A percentile compares a stretch with the other conserved stretches of the same genome.
phyloP scores from a whole-genome alignment of 345 rosid genomes.

The Linum usitatissimum region DNA sequence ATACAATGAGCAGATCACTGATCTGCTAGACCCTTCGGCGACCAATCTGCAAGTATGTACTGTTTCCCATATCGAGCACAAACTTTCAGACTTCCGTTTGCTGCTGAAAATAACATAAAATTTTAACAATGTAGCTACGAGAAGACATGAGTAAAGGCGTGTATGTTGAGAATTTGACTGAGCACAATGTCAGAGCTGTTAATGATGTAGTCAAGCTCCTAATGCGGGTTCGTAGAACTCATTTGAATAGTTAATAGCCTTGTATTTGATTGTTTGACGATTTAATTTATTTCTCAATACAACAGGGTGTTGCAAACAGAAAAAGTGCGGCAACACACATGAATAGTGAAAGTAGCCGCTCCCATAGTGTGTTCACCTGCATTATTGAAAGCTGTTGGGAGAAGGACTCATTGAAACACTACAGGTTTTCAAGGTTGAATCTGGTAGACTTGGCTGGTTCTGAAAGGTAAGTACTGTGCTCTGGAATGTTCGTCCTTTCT shows the following conservation, averaged over 20 bases:
- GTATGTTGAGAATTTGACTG: constrained; percentile 80
- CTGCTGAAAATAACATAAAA: constrained; percentile 20
- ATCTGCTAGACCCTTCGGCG: constrained; percentile 80
- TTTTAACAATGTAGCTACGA: constrained; percentile 58
- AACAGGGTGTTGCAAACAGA: constrained; percentile 77
- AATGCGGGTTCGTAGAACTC: constrained; percentile 36
- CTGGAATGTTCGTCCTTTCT: constrained; percentile 6
- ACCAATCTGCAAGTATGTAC: constrained; percentile 69
- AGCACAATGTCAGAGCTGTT: constrained; percentile 50
- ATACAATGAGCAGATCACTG: constrained; percentile 90
- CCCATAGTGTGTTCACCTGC: constrained; percentile 96
- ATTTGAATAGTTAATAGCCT: not conserved
- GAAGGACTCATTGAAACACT: constrained; percentile 66
- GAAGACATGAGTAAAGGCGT: constrained; percentile 84
- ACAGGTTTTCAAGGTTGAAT: constrained; percentile 85
- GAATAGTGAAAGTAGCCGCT: constrained; percentile 96
- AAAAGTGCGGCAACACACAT: constrained; percentile 81
- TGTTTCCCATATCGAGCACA: constrained; percentile 6
- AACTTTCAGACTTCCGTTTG: constrained; percentile 6
- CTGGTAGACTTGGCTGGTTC: constrained; percentile 97
- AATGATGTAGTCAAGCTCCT: constrained; percentile 70
- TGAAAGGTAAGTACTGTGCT: constrained; percentile 53
- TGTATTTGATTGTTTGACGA: not conserved
- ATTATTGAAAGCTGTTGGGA: constrained; percentile 86
- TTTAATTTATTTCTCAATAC: constrained; percentile 10